A percentile compares a stretch with the other conserved stretches of the same genome.
These are phyloP conservation scores for Desmodesmus armatus DNA, from an alignment of 139 green algal species.

Conservation along the genomic window DNA sequence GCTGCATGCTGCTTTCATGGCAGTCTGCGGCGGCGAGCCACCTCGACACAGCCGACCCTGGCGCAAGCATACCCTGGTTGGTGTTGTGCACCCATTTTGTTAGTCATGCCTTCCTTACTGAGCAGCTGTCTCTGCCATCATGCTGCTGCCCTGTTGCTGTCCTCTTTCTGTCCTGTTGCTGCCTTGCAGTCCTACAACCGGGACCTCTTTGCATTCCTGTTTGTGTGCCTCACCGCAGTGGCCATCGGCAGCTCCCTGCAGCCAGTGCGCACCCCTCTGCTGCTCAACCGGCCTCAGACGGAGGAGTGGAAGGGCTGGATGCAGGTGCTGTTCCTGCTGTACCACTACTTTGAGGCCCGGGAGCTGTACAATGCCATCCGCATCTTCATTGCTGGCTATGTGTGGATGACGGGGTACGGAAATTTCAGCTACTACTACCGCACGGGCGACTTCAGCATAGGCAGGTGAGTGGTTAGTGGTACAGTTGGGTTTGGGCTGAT, in stretches of 20 bases:
- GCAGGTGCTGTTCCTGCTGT: constrained; percentile 97
- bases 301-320: constrained; percentile 99
- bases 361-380: constrained; percentile 98
- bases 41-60: too few species aligned
- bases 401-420: constrained; percentile 98
- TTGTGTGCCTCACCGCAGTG: constrained; percentile 78
- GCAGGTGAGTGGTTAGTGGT: too few species aligned
- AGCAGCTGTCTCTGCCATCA: neutral
- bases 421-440: constrained; percentile 98
- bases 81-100: constrained; percentile 51
- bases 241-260: constrained; percentile 59
- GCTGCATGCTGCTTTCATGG: neutral
- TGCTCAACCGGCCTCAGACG: constrained; percentile 95
- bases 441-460: constrained; percentile 67
- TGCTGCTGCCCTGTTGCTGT: constrained; percentile 39
- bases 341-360: constrained; percentile 95
- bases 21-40: too few species aligned
- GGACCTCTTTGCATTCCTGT: constrained; percentile 91
- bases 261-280: constrained; percentile 55
- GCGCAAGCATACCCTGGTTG: too few species aligned
- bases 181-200: constrained; percentile 74
- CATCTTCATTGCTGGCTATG: constrained; percentile 96
- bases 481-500: too few species aligned
- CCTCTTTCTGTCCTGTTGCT: too few species aligned
- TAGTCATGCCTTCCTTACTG: neutral